Evolutionary conservation across 306 rosid genomes (phyloP), one percentile per base, ranked within the genome.

Genomic region (Mimosa pudica): DNA sequence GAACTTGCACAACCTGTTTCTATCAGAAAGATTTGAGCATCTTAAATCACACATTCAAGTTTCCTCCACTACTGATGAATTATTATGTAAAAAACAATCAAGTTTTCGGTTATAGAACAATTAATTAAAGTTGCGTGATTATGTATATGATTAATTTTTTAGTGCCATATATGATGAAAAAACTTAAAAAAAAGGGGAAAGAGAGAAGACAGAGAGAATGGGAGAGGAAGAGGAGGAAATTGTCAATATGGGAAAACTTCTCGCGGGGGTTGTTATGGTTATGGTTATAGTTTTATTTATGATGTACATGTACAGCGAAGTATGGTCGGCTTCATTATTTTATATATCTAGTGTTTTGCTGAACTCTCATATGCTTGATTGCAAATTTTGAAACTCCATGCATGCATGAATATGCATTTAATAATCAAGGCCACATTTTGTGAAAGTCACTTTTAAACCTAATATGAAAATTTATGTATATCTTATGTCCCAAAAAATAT

Each of bases 11-110:
- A 73, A 76, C 51, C 82, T 88, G 58, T 90, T 87, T 74, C 74
- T 86, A 24, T 89, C 98, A 55, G 87, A 87, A 70, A 92, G 90
- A 72, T 87, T 83, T 64, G 87, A 87, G 0, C 70, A 81, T 17
- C 68, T 88, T 65, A 60, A 85, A 74, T 77, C 79, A n/a, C 85
- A 85, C 63, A 69, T 87, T 84, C 91, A 85, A 14, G 84, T 85
- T 74, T 81, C 92, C 8, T 67, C 93, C 75, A 24, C 93, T 75
- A 24, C 79, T 7, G 85, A 77, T 74, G 82, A 84, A 47, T 77
- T 85, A 69, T 24, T 76, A 10, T 61, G 81, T 82, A 79, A 63
- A 78, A 80, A 58, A 20, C 84, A 77, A 71, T 81, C 84, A 38
- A 88, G 92, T 76, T 87, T 88, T 68, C 71, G 81, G 73, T 65